Conservation (phyloP, 768 basidiomycete species). For the Hericium alpestre region DNA sequence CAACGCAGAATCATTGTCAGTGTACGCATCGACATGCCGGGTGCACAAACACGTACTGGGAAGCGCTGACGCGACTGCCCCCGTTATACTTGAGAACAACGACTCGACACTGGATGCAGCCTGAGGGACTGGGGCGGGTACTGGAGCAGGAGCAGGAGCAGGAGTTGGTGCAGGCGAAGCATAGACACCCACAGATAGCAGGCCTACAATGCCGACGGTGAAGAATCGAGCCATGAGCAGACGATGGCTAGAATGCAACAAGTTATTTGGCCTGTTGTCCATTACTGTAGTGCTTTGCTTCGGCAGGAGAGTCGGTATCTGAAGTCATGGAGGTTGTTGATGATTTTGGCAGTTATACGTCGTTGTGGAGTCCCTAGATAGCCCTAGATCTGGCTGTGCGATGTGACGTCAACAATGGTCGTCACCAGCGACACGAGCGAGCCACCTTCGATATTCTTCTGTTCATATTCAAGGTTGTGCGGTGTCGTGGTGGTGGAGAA, state of each 20-base stretch:
- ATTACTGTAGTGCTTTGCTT: neutral
- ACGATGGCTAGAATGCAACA: neutral
- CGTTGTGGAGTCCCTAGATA: neutral
- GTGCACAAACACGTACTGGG: neutral
- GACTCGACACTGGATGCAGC: neutral
- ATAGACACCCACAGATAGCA: neutral
- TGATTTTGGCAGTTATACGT: neutral
- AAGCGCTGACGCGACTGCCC: constrained; percentile 3
- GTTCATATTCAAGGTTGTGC: too few relatives aligned
- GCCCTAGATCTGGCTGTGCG: too few relatives aligned
- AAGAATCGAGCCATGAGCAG: neutral
- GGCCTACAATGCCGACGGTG: neutral
- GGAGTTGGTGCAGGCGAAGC: neutral
- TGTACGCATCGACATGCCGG: too few relatives aligned
- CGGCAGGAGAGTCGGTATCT: neutral
- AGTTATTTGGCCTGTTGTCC: neutral
- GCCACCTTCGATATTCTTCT: too few relatives aligned
- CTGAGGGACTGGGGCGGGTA: neutral
- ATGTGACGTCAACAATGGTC: too few relatives aligned
- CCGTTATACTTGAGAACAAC: constrained; percentile 4
- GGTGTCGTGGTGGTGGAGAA: too few relatives aligned
- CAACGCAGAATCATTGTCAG: neutral
- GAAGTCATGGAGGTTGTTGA: neutral
- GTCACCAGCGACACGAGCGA: too few relatives aligned
- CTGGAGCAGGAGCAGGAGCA: neutral